phyloP scores from a whole-genome alignment of 768 basidiomycete genomes.

The Suillus clintonianus region DNA sequence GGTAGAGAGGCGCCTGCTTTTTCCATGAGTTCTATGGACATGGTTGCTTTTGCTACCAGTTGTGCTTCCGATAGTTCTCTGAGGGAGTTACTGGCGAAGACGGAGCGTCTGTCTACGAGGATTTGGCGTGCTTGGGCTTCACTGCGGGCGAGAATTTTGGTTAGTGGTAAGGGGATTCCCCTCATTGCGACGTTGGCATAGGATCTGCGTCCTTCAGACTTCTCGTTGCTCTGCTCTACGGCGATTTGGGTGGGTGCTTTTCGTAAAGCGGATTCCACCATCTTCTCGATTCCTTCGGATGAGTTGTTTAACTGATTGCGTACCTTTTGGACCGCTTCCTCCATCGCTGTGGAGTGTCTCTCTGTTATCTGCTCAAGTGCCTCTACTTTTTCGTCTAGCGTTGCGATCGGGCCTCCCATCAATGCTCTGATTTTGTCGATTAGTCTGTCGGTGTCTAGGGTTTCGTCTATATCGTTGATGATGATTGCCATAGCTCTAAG shows the following conservation, averaged over 20 bases:
- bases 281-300: background rate
- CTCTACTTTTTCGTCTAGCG: background rate
- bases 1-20: background rate
- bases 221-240: too few relatives aligned
- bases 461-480: too few relatives aligned
- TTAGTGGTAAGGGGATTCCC: background rate
- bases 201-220: background rate
- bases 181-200: background rate
- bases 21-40: background rate
- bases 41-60: background rate
- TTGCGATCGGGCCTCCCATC: background rate
- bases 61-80: background rate
- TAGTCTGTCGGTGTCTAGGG: background rate
- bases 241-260: too few relatives aligned
- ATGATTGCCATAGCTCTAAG: too few relatives aligned
- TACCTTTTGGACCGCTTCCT: background rate
- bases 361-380: background rate
- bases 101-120: background rate
- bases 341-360: background rate
- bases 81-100: background rate
- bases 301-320: background rate
- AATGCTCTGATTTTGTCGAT: background rate
- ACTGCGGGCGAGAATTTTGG: background rate
- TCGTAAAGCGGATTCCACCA: background rate
- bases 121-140: background rate